Conservation (phyloP, 2,329 filamentous ascomycete species). For the Rachicladosporium sp. region DNA sequence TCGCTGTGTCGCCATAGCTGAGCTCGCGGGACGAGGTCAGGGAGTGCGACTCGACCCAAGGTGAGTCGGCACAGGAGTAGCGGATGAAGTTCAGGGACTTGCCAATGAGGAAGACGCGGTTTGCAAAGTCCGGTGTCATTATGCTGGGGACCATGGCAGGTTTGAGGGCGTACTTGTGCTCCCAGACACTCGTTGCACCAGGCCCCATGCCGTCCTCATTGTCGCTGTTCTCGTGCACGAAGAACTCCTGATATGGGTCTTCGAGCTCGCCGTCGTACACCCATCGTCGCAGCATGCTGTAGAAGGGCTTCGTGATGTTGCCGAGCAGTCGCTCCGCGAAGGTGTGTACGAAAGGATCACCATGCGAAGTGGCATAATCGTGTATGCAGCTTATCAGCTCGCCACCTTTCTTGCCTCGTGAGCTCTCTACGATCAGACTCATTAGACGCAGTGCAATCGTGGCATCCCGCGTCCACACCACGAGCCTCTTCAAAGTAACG, state of each 20-base stretch:
- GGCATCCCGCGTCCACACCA: constrained; percentile 94
- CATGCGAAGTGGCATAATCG: constrained; percentile 82
- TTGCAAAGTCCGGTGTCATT: constrained; percentile 83
- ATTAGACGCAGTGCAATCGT: constrained; percentile 90
- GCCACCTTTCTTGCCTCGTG: constrained; percentile 72
- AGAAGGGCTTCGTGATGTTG: constrained; percentile 87
- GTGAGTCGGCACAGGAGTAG: constrained; percentile 82
- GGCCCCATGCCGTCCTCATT: constrained; percentile 27
- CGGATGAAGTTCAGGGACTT: constrained; percentile 98
- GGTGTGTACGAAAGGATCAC: constrained; percentile 83
- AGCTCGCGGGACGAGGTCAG: constrained; percentile 86
- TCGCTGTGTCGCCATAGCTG: constrained; percentile 83
- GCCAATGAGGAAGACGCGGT: constrained; percentile 92
- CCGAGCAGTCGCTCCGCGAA: constrained; percentile 83
- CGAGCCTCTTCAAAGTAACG: constrained; percentile 86
- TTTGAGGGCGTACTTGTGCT: constrained; percentile 87
- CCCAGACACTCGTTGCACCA: constrained; percentile 84
- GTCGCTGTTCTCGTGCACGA: constrained; percentile 71
- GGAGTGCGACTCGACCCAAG: constrained; percentile 92
- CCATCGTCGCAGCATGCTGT: constrained; percentile 91
- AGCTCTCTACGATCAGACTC: constrained; percentile 88
- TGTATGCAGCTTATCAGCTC: constrained; percentile 91
- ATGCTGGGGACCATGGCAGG: constrained; percentile 83
- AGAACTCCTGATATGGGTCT: constrained; percentile 94
- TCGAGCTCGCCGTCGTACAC: constrained; percentile 96